phyloP scores from a whole-genome alignment of 1,284 basidiomycete species.

The Trichosporon coremiiforme region DNA sequence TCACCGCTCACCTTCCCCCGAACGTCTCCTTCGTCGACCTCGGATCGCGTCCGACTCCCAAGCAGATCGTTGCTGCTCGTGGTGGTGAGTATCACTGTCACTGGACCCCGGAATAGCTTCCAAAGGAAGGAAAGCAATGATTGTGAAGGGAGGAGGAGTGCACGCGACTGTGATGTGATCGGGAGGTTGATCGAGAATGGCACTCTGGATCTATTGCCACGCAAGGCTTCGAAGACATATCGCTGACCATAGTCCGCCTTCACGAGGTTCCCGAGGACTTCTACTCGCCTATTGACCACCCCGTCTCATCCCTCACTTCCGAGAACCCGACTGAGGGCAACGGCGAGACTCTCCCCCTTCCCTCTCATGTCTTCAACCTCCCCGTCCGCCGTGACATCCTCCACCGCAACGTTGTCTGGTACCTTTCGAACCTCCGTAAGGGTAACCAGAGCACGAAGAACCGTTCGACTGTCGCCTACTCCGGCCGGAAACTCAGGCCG shows the following conservation, averaged over 20 bases:
- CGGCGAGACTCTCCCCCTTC: constrained; percentile 46
- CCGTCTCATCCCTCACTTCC: constrained; percentile 49
- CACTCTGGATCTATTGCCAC: background rate
- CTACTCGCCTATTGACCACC: constrained; percentile 43
- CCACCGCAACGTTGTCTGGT: constrained; percentile 87
- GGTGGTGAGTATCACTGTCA: constrained; percentile 22
- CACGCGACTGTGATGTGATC: background rate
- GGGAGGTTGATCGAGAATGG: background rate
- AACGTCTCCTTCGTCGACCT: constrained; percentile 43
- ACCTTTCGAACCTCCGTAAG: constrained; percentile 82
- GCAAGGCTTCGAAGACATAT: too few species aligned
- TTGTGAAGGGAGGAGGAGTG: too few species aligned
- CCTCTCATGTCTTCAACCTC: constrained; percentile 69
- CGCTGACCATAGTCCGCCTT: constrained; percentile 25
- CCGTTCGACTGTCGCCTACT: constrained; percentile 83
- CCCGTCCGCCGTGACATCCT: constrained; percentile 88
- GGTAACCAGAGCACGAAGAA: constrained; percentile 70
- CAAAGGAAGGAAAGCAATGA: background rate
- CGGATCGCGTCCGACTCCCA: constrained; percentile 21
- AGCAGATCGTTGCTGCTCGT: constrained; percentile 23
- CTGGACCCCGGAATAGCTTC: background rate
- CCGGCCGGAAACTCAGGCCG: constrained; percentile 80
- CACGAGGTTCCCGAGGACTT: constrained; percentile 24
- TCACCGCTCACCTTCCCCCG: constrained; percentile 29
- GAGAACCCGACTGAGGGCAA: constrained; percentile 39